Evolutionary conservation across 1,284 basidiomycete genomes (phyloP), one percentile per base, ranked within the genome.

Genomic region (Tausonia pullulans): DNA sequence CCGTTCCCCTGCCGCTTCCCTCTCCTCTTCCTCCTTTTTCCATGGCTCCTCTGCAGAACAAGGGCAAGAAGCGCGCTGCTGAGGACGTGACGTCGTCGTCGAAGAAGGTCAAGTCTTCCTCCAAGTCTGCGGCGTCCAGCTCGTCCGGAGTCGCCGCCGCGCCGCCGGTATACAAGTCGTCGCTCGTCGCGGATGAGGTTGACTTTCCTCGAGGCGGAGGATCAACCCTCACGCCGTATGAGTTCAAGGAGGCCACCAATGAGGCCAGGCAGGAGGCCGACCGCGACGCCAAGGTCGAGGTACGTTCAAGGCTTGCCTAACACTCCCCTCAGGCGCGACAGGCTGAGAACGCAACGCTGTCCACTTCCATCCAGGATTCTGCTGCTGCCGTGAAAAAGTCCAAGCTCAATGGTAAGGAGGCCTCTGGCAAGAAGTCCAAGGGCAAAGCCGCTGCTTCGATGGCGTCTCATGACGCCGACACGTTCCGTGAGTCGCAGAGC

Each of bases 181-280:
- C 73, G 3, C 74, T 86, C 53, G 76, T 82, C 50, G 70, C 80
- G 53, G 87, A 91, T 56, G 90, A 95, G 72, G 83, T 92, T 67
- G 92, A 97, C 77, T 98, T 98, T 75, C 94, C 94, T 57, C 84
- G 96, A 71, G 96, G 95, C 16, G 82, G 82, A n/a, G 82, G 82
- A 51, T 78, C 79, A 4, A 75, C 80, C 50, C 83, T 96, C 69
- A 96, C 94, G 44, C 87, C 91, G 43, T 79, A 92, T n/a, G 94
- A 98, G 76, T 86, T 92, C 68, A 91, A 94, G 74, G 80, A 87
- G 67, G 84, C 90, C 43, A 83, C 87, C 63, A 85, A 87, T 27
- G 94, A 98, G 74, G 95, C 86, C 4, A 79, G 84, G 9, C 84
- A 84, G 72, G 92, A 97, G 74, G 90, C 90, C 0, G 83, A 91